A percentile compares a stretch with the other conserved stretches of the same genome.
These are phyloP conservation scores for Scorias spongiosa DNA, from an alignment of 2,329 filamentous ascomycete genomes.

Conservation along the genomic window DNA sequence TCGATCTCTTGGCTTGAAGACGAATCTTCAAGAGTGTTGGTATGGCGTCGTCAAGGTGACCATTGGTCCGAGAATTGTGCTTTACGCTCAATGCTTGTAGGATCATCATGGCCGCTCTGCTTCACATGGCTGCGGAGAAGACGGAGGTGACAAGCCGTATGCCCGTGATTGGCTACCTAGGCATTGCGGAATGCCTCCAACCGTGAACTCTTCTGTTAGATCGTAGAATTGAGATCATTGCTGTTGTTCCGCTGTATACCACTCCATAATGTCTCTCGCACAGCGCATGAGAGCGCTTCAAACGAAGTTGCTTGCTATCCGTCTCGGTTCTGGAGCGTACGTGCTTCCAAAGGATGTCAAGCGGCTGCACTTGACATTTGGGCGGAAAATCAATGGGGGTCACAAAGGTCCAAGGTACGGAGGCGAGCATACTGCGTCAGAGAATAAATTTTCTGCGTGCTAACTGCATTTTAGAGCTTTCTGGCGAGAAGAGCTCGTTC, in stretches of 20 bases:
- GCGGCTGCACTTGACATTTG: conserved; percentile 61
- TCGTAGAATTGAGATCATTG: too few species aligned
- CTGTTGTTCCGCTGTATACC: too few species aligned
- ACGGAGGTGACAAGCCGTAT: not conserved
- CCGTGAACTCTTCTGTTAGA: too few species aligned
- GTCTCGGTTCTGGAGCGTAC: conserved; percentile 69
- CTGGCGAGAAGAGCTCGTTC: conserved; percentile 67
- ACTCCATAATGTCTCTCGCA: conserved; percentile 24
- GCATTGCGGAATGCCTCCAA: too few species aligned
- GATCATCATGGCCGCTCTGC: too few species aligned
- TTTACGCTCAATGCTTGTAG: too few species aligned
- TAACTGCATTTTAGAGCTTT: conserved; percentile 54
- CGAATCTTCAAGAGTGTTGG: too few species aligned
- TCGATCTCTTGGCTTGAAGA: too few species aligned
- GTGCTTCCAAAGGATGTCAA: conserved; percentile 63
- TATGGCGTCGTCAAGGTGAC: too few species aligned
- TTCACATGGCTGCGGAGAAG: not conserved
- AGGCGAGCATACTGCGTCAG: conserved; percentile 1
- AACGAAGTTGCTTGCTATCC: conserved; percentile 57
- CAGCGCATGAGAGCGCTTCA: conserved; percentile 62
- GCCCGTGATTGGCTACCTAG: not conserved
- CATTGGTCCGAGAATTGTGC: too few species aligned
- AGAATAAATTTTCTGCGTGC: conserved; percentile 24
- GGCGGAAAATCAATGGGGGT: conserved; percentile 43
- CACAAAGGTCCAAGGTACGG: conserved; percentile 57